Base-by-base conservation (phyloP, 306 rosid species). In the Psophocarpus tetragonolobus region DNA sequence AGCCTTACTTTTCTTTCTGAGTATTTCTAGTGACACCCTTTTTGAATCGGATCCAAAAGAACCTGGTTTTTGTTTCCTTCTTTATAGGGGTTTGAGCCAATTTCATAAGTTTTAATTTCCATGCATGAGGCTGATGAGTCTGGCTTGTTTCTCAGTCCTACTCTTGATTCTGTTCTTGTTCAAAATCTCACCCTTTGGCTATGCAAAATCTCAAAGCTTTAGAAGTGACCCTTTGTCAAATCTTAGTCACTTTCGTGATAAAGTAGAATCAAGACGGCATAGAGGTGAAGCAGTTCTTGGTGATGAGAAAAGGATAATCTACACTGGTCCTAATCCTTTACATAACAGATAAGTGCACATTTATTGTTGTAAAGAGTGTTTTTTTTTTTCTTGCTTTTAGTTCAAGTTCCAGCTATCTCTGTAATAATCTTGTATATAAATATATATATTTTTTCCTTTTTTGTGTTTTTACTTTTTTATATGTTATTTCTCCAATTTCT, bases 281-380 rank as follows among this genome's bases (percentile, higher is more conserved):
- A 36, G 39, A 79, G 79, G 63, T 74, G 74, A 67, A 56, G 78
- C 62, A 6, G 81, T 66, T 73, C 69, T 84, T 82, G 88, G 73
- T 78, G 91, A 80, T 72, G 87, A 87, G 6, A 90, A 90, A 85
- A 90, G 94, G 75, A 84, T 78, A 80, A 81, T 90, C 84, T 82
- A 74, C 81, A 90, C 94, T 72, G 94, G 94, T 81, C 94, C 94
- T 45, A 90, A 90, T 87, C 94, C 94, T 74, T 84, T 90, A 26
- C 94, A 90, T 82, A 90, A 90, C 75, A 86, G 94, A 87, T 90
- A 82, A 84, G 87, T 74, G 33, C 18, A 68, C 27, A 44, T 33
- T 33, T 18, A 44, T 74, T 17, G 32, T 38, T 18, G 8, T 20
- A 33, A 32, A 20, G 14, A 42, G 51, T 80, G 36, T 7, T 47